Percentiles rank a stretch among this genome's conserved stretches.
These are phyloP conservation scores for Colletotrichum lindemuthianum DNA, from an alignment of 2,329 filamentous ascomycete genomes.

Conservation along the genomic window DNA sequence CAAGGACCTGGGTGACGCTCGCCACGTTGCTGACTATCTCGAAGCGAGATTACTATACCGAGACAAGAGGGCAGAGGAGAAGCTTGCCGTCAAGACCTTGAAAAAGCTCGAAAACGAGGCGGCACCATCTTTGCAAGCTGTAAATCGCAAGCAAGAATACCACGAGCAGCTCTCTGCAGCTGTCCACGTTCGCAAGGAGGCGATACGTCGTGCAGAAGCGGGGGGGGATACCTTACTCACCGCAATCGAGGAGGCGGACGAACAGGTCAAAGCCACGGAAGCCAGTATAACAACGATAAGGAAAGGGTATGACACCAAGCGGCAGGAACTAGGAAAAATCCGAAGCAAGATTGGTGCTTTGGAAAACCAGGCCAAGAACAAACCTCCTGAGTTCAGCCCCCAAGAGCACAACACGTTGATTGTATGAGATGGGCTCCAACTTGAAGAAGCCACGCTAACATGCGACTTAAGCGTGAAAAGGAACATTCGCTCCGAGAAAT, in stretches of 20 bases:
- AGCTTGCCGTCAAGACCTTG: constrained; percentile 66
- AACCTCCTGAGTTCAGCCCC: constrained; percentile 74
- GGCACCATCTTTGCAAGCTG: constrained; percentile 75
- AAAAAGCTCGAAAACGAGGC: constrained; percentile 65
- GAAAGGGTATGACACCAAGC: constrained; percentile 60
- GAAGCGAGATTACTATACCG: constrained; percentile 59
- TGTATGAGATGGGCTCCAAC: constrained; percentile 56
- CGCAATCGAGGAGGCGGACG: constrained; percentile 48
- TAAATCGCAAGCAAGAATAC: constrained; percentile 78
- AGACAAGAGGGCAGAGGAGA: constrained; percentile 65
- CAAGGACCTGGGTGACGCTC: constrained; percentile 70
- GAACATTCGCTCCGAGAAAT: constrained; percentile 66
- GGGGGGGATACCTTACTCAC: constrained; percentile 56
- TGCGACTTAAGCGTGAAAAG: constrained; percentile 63
- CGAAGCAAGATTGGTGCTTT: constrained; percentile 69
- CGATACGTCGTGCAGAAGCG: constrained; percentile 64
- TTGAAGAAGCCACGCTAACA: constrained; percentile 39
- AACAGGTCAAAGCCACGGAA: constrained; percentile 44
- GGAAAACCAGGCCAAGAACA: constrained; percentile 70
- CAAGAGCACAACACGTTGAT: constrained; percentile 77
- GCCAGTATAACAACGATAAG: constrained; percentile 61
- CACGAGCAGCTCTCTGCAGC: constrained; percentile 63
- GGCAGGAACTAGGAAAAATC: constrained; percentile 59
- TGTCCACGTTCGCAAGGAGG: constrained; percentile 63
- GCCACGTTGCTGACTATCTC: constrained; percentile 73